Conservation (phyloP, 192 early-diverging fungal genomes). For the Coemansia aciculifera region DNA sequence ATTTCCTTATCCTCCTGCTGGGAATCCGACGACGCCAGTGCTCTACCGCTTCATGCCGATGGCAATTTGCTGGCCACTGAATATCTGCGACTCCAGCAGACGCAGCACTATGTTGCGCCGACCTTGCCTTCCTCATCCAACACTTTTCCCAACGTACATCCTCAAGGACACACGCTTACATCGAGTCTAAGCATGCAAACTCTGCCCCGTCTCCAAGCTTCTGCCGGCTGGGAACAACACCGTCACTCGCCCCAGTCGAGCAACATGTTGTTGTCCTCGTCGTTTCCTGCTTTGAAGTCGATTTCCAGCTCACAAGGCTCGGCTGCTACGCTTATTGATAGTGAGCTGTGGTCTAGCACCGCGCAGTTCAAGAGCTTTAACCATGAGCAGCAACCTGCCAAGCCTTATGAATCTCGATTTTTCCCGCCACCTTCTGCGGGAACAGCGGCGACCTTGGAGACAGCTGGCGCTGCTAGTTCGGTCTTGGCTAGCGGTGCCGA, state of each 20-base stretch:
- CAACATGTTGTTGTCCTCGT: background rate
- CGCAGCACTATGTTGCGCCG: slow-evolving; percentile 22
- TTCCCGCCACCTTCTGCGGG: slow-evolving; percentile 20
- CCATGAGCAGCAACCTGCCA: background rate
- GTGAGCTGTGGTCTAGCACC: slow-evolving; percentile 45
- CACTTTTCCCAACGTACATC: background rate
- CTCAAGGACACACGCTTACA: slow-evolving; percentile 26
- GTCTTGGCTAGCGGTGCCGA: slow-evolving; percentile 5
- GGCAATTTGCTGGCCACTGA: slow-evolving; percentile 6
- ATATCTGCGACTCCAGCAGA: slow-evolving; percentile 15
- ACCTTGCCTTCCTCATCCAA: background rate
- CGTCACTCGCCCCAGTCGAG: slow-evolving; percentile 1
- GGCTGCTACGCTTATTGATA: slow-evolving; percentile 41
- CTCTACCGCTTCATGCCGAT: slow-evolving; percentile 10
- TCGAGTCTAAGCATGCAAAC: slow-evolving; percentile 54
- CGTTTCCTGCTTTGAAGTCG: background rate
- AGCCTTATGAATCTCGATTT: slow-evolving; percentile 39
- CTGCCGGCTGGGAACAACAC: slow-evolving; percentile 32
- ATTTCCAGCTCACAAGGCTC: slow-evolving; percentile 33
- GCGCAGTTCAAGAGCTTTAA: slow-evolving; percentile 2
- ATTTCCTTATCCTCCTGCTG: slow-evolving; percentile 28
- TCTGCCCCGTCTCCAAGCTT: slow-evolving; percentile 35
- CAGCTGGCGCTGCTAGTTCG: background rate
- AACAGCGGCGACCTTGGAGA: background rate
- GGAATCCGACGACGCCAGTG: slow-evolving; percentile 16